These are phyloP conservation scores for Thermoascus crustaceus DNA, from an alignment of 2,329 filamentous ascomycete genomes.

Conservation along the genomic window DNA sequence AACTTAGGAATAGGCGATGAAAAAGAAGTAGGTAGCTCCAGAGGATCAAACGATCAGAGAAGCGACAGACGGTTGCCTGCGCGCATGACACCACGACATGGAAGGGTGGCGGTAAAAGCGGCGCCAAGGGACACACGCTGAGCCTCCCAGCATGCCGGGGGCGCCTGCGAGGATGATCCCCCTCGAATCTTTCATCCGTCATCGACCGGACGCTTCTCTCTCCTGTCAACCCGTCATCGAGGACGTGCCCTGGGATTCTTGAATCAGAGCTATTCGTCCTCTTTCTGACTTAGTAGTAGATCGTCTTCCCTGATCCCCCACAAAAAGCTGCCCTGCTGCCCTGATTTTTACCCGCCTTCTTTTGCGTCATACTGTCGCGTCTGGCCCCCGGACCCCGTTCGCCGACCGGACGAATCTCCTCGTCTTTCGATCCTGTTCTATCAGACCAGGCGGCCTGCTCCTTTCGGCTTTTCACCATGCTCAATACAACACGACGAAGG, in stretches of 20 bases:
- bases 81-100: too few species aligned
- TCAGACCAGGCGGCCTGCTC: slow-evolving; percentile 10
- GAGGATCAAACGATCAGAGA: too few species aligned
- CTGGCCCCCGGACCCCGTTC: slow-evolving; percentile 10
- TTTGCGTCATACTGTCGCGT: slow-evolving; percentile 36
- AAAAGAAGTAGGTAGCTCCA: too few species aligned
- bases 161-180: neutral
- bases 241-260: too few species aligned
- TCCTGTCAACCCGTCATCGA: slow-evolving; percentile 1
- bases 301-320: neutral
- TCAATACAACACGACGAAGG: slow-evolving; percentile 32
- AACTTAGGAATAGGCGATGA: too few species aligned
- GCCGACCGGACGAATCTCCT: slow-evolving; percentile 18
- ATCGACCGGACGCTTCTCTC: neutral
- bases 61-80: too few species aligned
- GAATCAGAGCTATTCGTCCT: too few species aligned
- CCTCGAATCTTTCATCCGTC: neutral
- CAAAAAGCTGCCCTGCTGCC: slow-evolving; percentile 4
- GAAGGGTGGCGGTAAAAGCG: too few species aligned
- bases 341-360: slow-evolving; percentile 7
- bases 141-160: neutral
- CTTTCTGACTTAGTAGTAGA: too few species aligned
- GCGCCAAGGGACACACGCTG: too few species aligned
- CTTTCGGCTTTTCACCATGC: slow-evolving; percentile 26
- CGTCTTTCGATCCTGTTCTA: slow-evolving; percentile 17